Evolutionary conservation across 768 basidiomycete genomes (phyloP).

Genomic region (Naganishia kalamii): DNA sequence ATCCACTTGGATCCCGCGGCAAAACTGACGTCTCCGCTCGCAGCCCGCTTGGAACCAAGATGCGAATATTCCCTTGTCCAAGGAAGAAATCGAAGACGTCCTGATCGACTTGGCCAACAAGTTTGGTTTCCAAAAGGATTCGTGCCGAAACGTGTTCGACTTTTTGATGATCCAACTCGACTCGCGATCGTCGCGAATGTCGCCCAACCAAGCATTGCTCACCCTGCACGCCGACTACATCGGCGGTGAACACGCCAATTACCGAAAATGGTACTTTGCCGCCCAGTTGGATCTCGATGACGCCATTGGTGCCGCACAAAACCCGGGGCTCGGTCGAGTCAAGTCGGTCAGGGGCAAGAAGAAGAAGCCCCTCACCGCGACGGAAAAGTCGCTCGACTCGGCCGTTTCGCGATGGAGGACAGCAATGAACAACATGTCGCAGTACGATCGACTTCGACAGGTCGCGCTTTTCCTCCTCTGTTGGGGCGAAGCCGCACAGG

Average conservation of each 20-base stretch:
- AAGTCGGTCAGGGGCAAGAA: constrained; percentile 60
- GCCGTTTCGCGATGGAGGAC: constrained; percentile 91
- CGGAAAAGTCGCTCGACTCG: constrained; percentile 71
- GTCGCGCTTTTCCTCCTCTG: constrained; percentile 90
- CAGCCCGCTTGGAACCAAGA: constrained; percentile 84
- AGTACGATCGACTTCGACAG: constrained; percentile 93
- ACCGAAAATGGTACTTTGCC: constrained; percentile 99
- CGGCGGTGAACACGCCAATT: constrained; percentile 95
- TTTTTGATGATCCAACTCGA: constrained; percentile 96
- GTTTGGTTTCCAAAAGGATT: constrained; percentile 93
- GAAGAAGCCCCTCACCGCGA: constrained; percentile 49
- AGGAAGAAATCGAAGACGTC: constrained; percentile 98
- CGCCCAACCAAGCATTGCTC: constrained; percentile 86
- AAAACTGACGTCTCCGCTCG: not conserved
- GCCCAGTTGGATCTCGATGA: constrained; percentile 98
- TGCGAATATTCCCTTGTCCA: constrained; percentile 88
- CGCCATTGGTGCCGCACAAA: constrained; percentile 84
- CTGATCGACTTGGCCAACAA: constrained; percentile 96
- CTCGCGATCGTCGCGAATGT: constrained; percentile 93
- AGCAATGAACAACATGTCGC: constrained; percentile 98
- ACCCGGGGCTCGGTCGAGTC: constrained; percentile 80
- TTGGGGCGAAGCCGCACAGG: constrained; percentile 98
- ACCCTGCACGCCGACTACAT: constrained; percentile 98
- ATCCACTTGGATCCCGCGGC: not conserved
- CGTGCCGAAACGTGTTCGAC: constrained; percentile 63